Evolutionary conservation across 2,329 filamentous ascomycete genomes (phyloP).

Genomic region (Colletotrichum cordylinicola): DNA sequence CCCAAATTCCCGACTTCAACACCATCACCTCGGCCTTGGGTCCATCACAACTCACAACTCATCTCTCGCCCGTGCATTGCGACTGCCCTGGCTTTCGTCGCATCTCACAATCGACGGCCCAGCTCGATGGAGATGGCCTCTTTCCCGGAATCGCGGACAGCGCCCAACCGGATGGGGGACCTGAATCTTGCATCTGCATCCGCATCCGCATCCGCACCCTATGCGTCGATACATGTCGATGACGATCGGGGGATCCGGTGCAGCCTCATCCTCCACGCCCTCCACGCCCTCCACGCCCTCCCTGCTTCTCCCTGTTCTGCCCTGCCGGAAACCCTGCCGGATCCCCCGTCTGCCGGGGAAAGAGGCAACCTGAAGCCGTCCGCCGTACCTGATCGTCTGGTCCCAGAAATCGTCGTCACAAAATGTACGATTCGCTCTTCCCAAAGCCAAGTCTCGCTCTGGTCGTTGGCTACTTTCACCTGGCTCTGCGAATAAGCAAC

Average conservation of each 20-base stretch:
- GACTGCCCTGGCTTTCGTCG: not conserved
- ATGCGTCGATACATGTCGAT: not conserved
- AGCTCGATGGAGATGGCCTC: not conserved
- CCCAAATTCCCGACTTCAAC: not conserved
- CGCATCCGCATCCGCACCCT: not conserved
- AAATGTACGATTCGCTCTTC: not conserved
- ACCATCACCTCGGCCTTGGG: not conserved
- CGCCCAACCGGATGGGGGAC: not conserved
- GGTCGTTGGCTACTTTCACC: not conserved
- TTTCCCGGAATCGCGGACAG: not conserved
- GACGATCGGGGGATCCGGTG: not conserved
- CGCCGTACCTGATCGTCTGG: not conserved
- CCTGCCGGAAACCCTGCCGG: slow-evolving; percentile 6
- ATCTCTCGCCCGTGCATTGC: not conserved
- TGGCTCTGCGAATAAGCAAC: slow-evolving; percentile 2
- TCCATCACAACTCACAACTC: not conserved
- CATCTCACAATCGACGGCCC: not conserved
- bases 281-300: not conserved
- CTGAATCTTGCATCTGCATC: not conserved
- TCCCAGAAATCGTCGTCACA: not conserved
- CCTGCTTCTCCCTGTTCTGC: not conserved
- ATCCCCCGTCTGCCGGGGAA: slow-evolving; percentile 9
- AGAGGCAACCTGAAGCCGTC: not conserved
- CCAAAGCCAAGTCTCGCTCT: not conserved
- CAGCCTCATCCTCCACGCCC: not conserved